A percentile compares a stretch with the other conserved stretches of the same genome.
Conservation (phyloP, 371 early-diverging fungal genomes). For the Lichtheimia corymbifera region DNA sequence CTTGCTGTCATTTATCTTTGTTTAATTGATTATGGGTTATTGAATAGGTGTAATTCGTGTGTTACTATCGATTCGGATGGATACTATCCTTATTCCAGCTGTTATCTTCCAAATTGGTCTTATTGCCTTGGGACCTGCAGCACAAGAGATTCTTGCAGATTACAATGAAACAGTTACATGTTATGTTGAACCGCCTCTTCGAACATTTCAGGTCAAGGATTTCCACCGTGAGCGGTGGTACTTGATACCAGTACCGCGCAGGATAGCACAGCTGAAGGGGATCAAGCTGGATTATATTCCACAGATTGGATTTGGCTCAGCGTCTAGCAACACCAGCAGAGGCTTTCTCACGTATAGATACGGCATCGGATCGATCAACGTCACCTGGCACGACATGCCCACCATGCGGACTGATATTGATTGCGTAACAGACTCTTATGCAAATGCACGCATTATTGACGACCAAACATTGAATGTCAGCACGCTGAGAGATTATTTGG, state of each 20-base stretch:
- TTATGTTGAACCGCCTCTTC: not conserved
- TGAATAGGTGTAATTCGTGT: conserved; percentile 18
- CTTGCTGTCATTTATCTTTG: not conserved
- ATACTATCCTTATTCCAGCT: conserved; percentile 18
- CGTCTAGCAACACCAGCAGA: not conserved
- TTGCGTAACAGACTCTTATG: conserved; percentile 6
- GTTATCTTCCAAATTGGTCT: conserved; percentile 30
- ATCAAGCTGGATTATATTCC: conserved; percentile 1
- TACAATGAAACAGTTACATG: not conserved
- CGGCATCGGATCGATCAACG: not conserved
- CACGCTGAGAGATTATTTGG: conserved; percentile 1
- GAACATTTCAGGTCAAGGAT: too few relatives aligned
- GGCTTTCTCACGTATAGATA: not conserved
- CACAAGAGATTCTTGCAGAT: conserved; percentile 20
- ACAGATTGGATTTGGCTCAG: not conserved
- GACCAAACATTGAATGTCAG: not conserved
- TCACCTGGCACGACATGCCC: conserved; percentile 2
- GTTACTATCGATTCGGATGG: conserved; percentile 17
- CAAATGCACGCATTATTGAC: conserved; percentile 4
- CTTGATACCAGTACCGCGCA: too few relatives aligned
- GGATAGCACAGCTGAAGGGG: not conserved
- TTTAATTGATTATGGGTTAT: too few relatives aligned
- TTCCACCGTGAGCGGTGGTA: too few relatives aligned
- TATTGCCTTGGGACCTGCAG: conserved; percentile 20
- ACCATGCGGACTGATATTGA: conserved; percentile 2